phyloP scores from a whole-genome alignment of 768 basidiomycete genomes.

The Ramaria sp. region DNA sequence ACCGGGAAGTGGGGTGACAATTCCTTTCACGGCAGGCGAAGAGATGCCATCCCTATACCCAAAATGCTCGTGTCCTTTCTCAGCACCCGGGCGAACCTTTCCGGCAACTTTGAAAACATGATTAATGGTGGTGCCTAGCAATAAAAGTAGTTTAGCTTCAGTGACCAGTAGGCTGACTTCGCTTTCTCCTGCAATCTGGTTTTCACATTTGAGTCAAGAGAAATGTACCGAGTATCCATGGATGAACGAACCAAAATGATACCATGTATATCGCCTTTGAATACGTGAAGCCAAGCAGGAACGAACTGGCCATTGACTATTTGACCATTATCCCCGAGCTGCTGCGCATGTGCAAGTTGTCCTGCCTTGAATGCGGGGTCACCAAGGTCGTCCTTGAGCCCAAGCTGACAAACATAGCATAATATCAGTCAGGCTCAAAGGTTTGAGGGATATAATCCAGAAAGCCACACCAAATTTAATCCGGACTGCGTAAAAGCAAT shows the following conservation, averaged over 20 bases:
- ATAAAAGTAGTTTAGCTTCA: constrained; percentile 14
- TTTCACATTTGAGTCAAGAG: not conserved
- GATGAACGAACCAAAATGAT: constrained; percentile 26
- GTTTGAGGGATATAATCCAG: not conserved
- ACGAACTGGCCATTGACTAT: constrained; percentile 6
- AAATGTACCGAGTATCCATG: constrained; percentile 1
- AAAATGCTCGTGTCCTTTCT: constrained; percentile 21
- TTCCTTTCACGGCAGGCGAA: constrained; percentile 14
- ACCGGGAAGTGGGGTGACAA: constrained; percentile 13
- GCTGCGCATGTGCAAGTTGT: constrained; percentile 28
- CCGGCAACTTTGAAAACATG: constrained; percentile 27
- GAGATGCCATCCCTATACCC: constrained; percentile 18
- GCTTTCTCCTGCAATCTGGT: constrained; percentile 31
- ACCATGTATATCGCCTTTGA: constrained; percentile 36
- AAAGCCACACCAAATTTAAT: constrained; percentile 22
- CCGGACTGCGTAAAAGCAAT: constrained; percentile 44
- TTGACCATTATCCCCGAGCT: constrained; percentile 26
- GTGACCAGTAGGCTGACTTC: constrained; percentile 23
- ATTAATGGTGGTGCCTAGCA: constrained; percentile 31
- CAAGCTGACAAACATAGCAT: constrained; percentile 18
- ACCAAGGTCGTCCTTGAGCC: constrained; percentile 27
- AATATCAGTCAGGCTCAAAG: not conserved
- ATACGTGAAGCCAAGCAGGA: constrained; percentile 34
- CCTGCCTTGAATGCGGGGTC: constrained; percentile 30
- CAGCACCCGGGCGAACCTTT: constrained; percentile 19